Evolutionary conservation across 2,329 filamentous ascomycete genomes (phyloP).

Genomic region (Biscogniauxia mediterranea): DNA sequence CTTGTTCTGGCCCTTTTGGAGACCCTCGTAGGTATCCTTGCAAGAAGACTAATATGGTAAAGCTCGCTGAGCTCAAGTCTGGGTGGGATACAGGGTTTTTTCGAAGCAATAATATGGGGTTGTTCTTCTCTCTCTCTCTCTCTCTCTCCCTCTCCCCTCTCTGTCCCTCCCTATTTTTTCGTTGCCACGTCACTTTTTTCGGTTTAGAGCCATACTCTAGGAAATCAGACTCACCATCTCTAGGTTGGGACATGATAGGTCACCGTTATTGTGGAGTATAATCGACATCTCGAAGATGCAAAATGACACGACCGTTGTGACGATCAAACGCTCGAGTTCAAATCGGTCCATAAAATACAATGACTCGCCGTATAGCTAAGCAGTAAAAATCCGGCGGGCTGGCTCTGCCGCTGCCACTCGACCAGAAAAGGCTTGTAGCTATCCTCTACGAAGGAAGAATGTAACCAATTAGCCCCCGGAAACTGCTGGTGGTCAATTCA

Average conservation of each 20-base stretch:
- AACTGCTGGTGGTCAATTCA: neutral
- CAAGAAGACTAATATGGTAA: neutral
- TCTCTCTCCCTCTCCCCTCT: neutral
- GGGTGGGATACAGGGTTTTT: neutral
- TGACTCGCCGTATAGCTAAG: neutral
- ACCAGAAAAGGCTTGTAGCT: neutral
- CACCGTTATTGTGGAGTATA: neutral
- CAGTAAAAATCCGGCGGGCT: neutral
- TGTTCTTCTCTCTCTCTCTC: neutral
- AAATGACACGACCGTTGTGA: neutral
- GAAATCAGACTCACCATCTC: neutral
- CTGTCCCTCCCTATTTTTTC: neutral
- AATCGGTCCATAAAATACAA: neutral
- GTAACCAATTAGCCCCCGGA: neutral
- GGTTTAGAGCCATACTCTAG: neutral
- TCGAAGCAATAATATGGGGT: neutral
- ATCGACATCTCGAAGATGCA: neutral
- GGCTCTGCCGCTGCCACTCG: neutral
- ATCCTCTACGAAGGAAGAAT: neutral
- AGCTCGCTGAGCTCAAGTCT: neutral
- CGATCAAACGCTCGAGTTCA: neutral
- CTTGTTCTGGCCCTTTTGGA: neutral
- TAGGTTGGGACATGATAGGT: neutral
- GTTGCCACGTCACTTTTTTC: neutral
- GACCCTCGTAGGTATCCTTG: neutral